Percentiles rank a stretch among this genome's conserved stretches.
phyloP scores from a whole-genome alignment of 129 eudicot species.

The Lactuca saligna region DNA sequence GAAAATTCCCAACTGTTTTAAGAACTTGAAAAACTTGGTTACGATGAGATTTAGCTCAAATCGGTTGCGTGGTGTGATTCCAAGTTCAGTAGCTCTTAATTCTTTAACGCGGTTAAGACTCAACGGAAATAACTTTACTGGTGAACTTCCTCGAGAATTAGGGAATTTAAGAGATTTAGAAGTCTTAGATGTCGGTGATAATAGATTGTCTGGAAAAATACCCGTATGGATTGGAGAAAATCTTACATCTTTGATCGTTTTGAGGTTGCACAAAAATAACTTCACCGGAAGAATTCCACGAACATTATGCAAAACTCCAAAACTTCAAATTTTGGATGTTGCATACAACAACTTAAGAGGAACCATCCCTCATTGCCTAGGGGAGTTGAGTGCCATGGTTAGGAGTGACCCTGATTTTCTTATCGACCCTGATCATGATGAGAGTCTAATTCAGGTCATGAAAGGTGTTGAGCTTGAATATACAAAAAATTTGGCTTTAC shows the following conservation, averaged over 20 bases:
- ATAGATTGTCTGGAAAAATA: conserved; percentile 10
- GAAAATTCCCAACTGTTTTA: too few species aligned
- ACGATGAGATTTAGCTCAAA: conserved; percentile 14
- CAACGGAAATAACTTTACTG: conserved; percentile 18
- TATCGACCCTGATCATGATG: neutral
- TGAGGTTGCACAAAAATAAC: conserved; percentile 1
- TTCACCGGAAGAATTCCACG: conserved; percentile 1
- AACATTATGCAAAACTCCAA: neutral
- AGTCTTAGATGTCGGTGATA: conserved; percentile 21
- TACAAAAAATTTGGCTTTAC: neutral
- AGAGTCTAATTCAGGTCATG: neutral
- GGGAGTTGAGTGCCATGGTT: too few species aligned
- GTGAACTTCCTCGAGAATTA: conserved; percentile 20
- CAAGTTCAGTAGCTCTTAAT: neutral
- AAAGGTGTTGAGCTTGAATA: neutral
- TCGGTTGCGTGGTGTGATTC: conserved; percentile 12
- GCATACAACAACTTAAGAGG: too few species aligned
- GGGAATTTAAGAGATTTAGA: neutral
- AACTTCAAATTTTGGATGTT: neutral
- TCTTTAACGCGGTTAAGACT: conserved; percentile 14
- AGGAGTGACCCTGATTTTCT: neutral
- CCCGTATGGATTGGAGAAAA: conserved; percentile 27
- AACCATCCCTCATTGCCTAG: too few species aligned
- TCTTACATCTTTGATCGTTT: neutral
- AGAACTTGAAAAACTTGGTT: neutral